A percentile compares a stretch with the other conserved stretches of the same genome.
These are phyloP conservation scores for Sanguinoderma infundibulare DNA, from an alignment of 1,284 basidiomycete species.

Conservation along the genomic window DNA sequence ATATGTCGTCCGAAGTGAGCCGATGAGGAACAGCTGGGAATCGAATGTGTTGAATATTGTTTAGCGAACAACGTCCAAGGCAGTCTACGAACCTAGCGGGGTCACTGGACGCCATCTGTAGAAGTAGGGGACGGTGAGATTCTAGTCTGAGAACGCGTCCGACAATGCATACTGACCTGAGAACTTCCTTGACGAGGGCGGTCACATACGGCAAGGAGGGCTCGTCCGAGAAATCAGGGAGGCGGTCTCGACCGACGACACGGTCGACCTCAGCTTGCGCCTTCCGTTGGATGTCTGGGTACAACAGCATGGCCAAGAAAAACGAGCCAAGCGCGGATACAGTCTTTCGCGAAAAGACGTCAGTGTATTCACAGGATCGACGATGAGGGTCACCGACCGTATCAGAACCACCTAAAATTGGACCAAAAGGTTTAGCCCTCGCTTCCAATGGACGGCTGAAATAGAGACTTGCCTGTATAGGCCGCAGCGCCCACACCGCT, in stretches of 20 bases:
- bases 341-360: slow-evolving; percentile 22
- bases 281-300: slow-evolving; percentile 43
- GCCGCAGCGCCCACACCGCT: slow-evolving; percentile 30
- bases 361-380: slow-evolving; percentile 1
- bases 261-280: slow-evolving; percentile 47
- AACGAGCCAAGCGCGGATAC: slow-evolving; percentile 35
- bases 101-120: slow-evolving; percentile 31
- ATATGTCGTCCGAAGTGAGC: slow-evolving; percentile 38
- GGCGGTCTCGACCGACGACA: slow-evolving; percentile 41
- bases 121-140: slow-evolving; percentile 1
- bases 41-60: slow-evolving; percentile 11
- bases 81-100: slow-evolving; percentile 24
- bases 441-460: neutral
- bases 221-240: slow-evolving; percentile 47
- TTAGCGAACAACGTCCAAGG: neutral
- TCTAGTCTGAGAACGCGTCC: slow-evolving; percentile 1
- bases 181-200: slow-evolving; percentile 47
- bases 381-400: slow-evolving; percentile 19
- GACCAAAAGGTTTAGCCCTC: neutral
- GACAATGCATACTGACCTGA: slow-evolving; percentile 36
- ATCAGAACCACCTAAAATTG: slow-evolving; percentile 26
- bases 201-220: slow-evolving; percentile 43
- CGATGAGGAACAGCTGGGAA: slow-evolving; percentile 37
- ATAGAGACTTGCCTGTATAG: slow-evolving; percentile 24
- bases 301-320: slow-evolving; percentile 42